Evolutionary conservation across 148 eudicot genomes (phyloP).

Genomic region (Rhododendron molle): DNA sequence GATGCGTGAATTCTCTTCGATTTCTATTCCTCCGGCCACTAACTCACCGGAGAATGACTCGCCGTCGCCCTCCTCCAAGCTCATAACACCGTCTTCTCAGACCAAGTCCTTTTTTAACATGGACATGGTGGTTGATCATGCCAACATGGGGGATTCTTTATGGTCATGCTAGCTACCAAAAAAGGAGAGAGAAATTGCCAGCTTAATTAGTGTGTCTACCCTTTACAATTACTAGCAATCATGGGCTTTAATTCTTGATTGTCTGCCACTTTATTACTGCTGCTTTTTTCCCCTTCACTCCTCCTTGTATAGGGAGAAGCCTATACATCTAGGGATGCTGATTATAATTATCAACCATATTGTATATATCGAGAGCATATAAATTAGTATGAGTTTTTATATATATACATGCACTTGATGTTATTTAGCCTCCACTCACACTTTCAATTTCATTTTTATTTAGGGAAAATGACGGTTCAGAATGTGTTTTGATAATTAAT

Average conservation of each 20-base stretch:
- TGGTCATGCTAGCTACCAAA: conserved; percentile 44
- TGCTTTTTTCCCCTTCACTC: conserved; percentile 16
- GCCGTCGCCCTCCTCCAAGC: conserved; percentile 30
- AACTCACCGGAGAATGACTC: conserved; percentile 46
- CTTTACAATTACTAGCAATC: conserved; percentile 2
- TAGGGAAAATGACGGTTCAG: too few species aligned
- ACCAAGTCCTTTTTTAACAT: conserved; percentile 55
- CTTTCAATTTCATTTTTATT: not conserved
- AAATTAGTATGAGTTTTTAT: conserved; percentile 12
- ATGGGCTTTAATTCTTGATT: conserved; percentile 20
- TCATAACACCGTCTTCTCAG: conserved; percentile 24
- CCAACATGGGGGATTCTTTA: conserved; percentile 47
- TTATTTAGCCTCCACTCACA: not conserved
- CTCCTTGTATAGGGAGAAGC: not conserved
- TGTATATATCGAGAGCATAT: conserved; percentile 13
- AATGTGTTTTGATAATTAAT: too few species aligned
- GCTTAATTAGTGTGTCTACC: conserved; percentile 5
- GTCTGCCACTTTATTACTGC: conserved; percentile 13
- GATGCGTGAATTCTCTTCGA: conserved; percentile 46
- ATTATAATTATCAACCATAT: conserved; percentile 23
- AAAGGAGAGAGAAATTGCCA: not conserved
- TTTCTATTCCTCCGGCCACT: conserved; percentile 17
- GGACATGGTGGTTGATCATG: conserved; percentile 56
- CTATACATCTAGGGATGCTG: conserved; percentile 8
- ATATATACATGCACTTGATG: not conserved